Evolutionary conservation across 1,284 basidiomycete species (phyloP).

Genomic region (Pyrrhoderma lamaoense): DNA sequence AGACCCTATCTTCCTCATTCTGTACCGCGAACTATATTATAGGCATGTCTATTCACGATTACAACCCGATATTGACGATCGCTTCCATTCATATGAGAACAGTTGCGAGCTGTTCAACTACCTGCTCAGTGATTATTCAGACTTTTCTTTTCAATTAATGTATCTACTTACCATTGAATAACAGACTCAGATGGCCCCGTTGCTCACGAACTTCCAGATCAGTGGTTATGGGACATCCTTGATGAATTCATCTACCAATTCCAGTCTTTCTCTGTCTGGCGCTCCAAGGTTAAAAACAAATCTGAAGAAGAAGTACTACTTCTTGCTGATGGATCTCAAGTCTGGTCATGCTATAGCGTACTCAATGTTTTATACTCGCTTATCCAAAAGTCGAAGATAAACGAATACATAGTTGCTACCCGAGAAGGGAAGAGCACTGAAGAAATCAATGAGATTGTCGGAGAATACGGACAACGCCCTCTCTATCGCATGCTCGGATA

Average conservation of each 20-base stretch:
- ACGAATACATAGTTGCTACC: slow-evolving; percentile 85
- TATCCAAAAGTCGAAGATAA: slow-evolving; percentile 94
- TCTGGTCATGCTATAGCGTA: slow-evolving; percentile 97
- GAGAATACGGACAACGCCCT: slow-evolving; percentile 86
- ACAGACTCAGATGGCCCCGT: slow-evolving; percentile 92
- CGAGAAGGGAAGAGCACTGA: slow-evolving; percentile 75
- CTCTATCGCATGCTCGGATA: slow-evolving; percentile 97
- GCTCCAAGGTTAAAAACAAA: slow-evolving; percentile 80
- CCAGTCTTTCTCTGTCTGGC: slow-evolving; percentile 91
- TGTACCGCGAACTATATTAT: slow-evolving; percentile 94
- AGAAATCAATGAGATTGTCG: slow-evolving; percentile 83
- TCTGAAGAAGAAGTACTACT: slow-evolving; percentile 83
- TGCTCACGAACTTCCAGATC: slow-evolving; percentile 84
- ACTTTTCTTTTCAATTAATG: slow-evolving; percentile 7
- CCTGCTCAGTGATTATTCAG: slow-evolving; percentile 58
- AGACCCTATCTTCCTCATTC: slow-evolving; percentile 93
- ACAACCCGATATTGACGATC: slow-evolving; percentile 92
- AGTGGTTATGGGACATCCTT: slow-evolving; percentile 99
- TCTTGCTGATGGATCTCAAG: slow-evolving; percentile 73
- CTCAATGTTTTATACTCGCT: slow-evolving; percentile 97
- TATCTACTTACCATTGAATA: not conserved
- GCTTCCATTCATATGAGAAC: slow-evolving; percentile 98
- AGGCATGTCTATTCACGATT: slow-evolving; percentile 94
- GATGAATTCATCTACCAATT: slow-evolving; percentile 99
- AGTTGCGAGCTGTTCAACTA: slow-evolving; percentile 98